These are phyloP conservation scores for Dactylonectria estremocensis DNA, from an alignment of 2,329 filamentous ascomycete genomes.

Conservation along the genomic window DNA sequence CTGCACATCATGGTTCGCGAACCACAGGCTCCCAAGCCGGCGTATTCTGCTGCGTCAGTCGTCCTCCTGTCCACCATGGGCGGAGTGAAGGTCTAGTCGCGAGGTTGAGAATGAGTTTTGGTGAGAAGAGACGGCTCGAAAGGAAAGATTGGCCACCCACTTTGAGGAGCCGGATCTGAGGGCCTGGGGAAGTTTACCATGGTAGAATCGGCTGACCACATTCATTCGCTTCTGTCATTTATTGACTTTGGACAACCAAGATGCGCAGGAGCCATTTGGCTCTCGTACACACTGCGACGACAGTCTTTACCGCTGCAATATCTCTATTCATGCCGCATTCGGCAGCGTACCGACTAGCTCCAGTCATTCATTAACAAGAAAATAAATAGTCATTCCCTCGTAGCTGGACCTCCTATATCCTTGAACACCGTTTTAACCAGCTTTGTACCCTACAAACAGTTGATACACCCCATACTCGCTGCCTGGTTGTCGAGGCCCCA, in stretches of 20 bases:
- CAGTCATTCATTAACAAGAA: constrained; percentile 48
- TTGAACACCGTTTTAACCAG: constrained; percentile 48
- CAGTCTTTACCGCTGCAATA: constrained; percentile 41
- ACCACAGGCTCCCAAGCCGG: constrained; percentile 61
- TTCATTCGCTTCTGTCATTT: constrained; percentile 25
- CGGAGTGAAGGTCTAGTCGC: constrained; percentile 43
- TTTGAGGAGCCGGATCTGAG: constrained; percentile 2
- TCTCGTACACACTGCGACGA: constrained; percentile 7
- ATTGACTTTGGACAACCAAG: constrained; percentile 16
- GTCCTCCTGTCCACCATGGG: constrained; percentile 41
- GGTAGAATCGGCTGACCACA: constrained; percentile 14
- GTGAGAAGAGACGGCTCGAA: constrained; percentile 23
- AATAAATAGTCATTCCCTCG: constrained; percentile 47
- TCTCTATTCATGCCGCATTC: constrained; percentile 33
- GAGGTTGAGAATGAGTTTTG: not conserved
- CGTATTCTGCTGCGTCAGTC: constrained; percentile 43
- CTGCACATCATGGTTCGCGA: constrained; percentile 89
- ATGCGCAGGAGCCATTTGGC: constrained; percentile 16
- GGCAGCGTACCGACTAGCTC: constrained; percentile 39
- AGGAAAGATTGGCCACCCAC: constrained; percentile 5
- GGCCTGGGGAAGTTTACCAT: not conserved
- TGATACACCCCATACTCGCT: not conserved
- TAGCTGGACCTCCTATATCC: constrained; percentile 41
- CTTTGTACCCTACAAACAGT: constrained; percentile 32
- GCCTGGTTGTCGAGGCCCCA: constrained; percentile 4